Evolutionary conservation across 768 basidiomycete species (phyloP).

Genomic region (Tulasnella sp.): DNA sequence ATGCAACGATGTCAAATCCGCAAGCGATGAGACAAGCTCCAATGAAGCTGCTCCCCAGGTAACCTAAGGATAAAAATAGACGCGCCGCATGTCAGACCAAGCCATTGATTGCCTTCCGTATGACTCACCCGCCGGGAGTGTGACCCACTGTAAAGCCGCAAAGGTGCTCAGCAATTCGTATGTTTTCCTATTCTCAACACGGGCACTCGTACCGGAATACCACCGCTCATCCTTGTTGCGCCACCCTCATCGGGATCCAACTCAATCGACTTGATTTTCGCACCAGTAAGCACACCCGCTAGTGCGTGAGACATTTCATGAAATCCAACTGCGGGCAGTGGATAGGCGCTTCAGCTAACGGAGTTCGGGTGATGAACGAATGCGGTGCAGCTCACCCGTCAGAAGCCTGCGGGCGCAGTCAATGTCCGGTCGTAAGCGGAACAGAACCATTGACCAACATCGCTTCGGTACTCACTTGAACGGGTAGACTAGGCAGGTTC

Average conservation of each 20-base stretch:
- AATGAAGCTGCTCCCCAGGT: conserved; percentile 79
- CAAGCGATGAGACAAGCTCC: conserved; percentile 84
- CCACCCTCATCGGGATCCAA: conserved; percentile 88
- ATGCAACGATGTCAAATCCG: conserved; percentile 84
- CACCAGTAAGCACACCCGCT: conserved; percentile 75
- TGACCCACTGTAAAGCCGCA: conserved; percentile 6
- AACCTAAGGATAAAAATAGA: conserved; percentile 59
- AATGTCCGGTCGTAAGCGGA: neutral
- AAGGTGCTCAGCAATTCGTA: neutral
- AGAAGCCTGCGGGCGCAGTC: conserved; percentile 49
- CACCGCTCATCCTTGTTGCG: conserved; percentile 81
- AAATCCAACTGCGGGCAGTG: conserved; percentile 68
- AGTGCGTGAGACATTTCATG: conserved; percentile 93
- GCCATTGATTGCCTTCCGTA: neutral
- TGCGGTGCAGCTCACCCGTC: conserved; percentile 39
- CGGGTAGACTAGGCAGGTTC: conserved; percentile 61
- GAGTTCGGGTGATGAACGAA: neutral
- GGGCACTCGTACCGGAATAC: conserved; percentile 47
- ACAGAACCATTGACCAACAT: neutral
- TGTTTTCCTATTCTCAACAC: neutral
- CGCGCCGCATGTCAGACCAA: neutral
- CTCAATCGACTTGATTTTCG: conserved; percentile 78
- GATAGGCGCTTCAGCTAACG: neutral
- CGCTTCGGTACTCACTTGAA: conserved; percentile 66
- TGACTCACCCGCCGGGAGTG: conserved; percentile 15